Conservation (phyloP, 1,139 yeast species). For the Magnusiomyces paraingens region DNA sequence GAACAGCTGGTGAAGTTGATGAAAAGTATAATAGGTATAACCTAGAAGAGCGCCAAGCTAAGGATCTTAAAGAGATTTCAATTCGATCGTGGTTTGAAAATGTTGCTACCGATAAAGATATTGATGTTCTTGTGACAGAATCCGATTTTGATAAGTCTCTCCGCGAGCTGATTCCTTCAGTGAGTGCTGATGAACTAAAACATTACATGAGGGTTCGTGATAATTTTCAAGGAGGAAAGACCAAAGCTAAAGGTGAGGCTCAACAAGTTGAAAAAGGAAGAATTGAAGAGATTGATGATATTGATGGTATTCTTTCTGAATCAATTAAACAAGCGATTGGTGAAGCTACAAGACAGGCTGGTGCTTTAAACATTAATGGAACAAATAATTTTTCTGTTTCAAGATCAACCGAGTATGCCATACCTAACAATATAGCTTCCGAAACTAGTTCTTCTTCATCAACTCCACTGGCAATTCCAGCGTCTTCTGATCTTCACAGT, state of each 20-base stretch:
- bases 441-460: background rate
- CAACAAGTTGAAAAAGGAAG: background rate
- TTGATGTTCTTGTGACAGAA: constrained; percentile 58
- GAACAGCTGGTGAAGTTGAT: constrained; percentile 77
- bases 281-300: background rate
- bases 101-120: constrained; percentile 61
- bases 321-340: background rate
- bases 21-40: constrained; percentile 52
- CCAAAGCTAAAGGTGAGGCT: constrained; percentile 12
- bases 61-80: constrained; percentile 37
- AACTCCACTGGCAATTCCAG: background rate
- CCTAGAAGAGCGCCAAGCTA: constrained; percentile 25
- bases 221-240: constrained; percentile 53
- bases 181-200: constrained; percentile 75
- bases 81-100: constrained; percentile 92
- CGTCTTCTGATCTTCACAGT: background rate
- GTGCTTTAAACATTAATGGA: background rate
- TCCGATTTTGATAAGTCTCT: constrained; percentile 74
- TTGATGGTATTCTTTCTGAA: background rate
- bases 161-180: constrained; percentile 69
- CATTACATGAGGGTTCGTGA: constrained; percentile 75
- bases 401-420: no score
- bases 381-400: background rate
- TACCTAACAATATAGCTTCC: no score
- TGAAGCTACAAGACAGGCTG: background rate